A percentile compares a stretch with the other conserved stretches of the same genome.
Evolutionary conservation across 306 rosid genomes (phyloP).

Genomic region (Malus sieversii): DNA sequence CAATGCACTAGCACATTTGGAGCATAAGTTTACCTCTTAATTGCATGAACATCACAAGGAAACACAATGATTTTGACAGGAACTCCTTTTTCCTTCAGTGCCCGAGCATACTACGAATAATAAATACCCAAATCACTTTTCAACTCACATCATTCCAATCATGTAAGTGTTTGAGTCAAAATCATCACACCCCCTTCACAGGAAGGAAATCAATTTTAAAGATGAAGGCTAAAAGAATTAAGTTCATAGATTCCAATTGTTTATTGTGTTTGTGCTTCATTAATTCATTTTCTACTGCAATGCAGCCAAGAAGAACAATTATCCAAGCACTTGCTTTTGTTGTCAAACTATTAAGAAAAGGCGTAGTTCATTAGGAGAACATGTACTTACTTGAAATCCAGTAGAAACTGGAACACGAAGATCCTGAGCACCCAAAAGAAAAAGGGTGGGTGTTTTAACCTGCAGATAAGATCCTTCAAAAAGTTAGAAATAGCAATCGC

Average conservation of each 20-base stretch:
- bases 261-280: neutral
- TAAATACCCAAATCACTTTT: conserved; percentile 11
- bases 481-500: neutral
- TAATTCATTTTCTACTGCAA: neutral
- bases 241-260: neutral
- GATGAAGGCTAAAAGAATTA: neutral
- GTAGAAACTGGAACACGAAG: conserved; percentile 39
- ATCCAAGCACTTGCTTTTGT: neutral
- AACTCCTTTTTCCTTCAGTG: conserved; percentile 74
- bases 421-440: conserved; percentile 77
- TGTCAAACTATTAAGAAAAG: neutral
- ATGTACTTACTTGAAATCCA: conserved; percentile 9
- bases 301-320: neutral
- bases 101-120: conserved; percentile 69
- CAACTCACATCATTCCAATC: neutral
- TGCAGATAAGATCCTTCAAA: conserved; percentile 24
- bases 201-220: neutral
- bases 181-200: neutral
- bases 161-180: neutral
- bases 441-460: conserved; percentile 78
- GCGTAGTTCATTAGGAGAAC: neutral
- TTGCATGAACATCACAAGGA: conserved; percentile 68
- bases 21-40: conserved; percentile 54
- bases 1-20: conserved; percentile 1
- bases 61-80: conserved; percentile 57